Percentiles rank a stretch among this genome's conserved stretches.
These are phyloP conservation scores for Chaetomium cochliodes DNA, from an alignment of 495 filamentous ascomycete species.

Conservation along the genomic window DNA sequence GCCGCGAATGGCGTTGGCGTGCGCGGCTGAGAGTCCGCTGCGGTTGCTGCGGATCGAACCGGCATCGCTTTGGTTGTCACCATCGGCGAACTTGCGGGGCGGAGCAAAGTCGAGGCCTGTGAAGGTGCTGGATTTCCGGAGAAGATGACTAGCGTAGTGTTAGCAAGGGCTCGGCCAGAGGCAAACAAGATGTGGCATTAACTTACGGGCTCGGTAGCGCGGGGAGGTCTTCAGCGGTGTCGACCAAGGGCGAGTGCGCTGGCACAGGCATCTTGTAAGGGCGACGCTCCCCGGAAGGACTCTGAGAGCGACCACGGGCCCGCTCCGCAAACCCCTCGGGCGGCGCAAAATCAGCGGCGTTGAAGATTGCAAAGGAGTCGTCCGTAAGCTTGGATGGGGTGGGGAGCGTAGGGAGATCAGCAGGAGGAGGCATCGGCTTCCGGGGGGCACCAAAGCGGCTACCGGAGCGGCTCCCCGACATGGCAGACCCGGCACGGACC, in stretches of 20 bases:
- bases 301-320: conserved; percentile 72
- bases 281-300: conserved; percentile 70
- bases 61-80: conserved; percentile 70
- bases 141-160: conserved; percentile 59
- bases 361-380: conserved; percentile 67
- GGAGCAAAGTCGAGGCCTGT: conserved; percentile 95
- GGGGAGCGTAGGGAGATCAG: conserved; percentile 71
- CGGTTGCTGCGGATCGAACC: conserved; percentile 86
- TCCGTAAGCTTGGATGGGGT: conserved; percentile 84
- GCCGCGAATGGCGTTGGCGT: conserved; percentile 73
- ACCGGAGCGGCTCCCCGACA: conserved; percentile 37
- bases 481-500: conserved; percentile 42
- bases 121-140: conserved; percentile 87
- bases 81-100: conserved; percentile 75
- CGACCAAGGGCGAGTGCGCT: conserved; percentile 72
- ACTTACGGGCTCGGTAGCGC: conserved; percentile 90
- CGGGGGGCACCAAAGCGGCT: conserved; percentile 36
- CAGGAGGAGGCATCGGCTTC: conserved; percentile 70
- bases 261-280: conserved; percentile 70
- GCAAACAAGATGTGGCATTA: not conserved
- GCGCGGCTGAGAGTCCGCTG: conserved; percentile 70
- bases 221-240: conserved; percentile 82
- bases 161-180: conserved; percentile 12
- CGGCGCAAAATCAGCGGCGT: conserved; percentile 83
- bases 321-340: conserved; percentile 66